phyloP scores from a whole-genome alignment of 805 yeast species.

The Metschnikowia kofuensis region DNA sequence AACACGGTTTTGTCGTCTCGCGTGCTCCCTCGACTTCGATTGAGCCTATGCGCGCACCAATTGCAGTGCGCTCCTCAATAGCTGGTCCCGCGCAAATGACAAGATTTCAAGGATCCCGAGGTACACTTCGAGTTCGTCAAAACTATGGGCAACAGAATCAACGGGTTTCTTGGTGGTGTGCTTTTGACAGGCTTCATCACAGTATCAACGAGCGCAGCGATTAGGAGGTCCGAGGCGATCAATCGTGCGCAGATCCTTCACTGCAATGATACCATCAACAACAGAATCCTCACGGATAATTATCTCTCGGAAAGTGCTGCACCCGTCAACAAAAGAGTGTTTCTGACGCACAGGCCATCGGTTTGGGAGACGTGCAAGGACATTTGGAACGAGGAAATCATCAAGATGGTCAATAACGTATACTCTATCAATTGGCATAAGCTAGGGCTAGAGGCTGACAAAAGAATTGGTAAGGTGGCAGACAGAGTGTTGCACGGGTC shows the following conservation, averaged over 20 bases:
- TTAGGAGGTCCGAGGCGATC: constrained; percentile 45
- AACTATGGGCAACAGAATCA: constrained; percentile 42
- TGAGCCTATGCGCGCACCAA: constrained; percentile 4
- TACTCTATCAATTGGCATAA: constrained; percentile 52
- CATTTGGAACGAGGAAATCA: constrained; percentile 75
- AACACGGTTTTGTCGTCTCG: no score
- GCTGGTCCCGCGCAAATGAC: no score
- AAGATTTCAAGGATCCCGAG: no score
- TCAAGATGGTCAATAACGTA: constrained; percentile 60
- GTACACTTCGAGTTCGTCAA: no score
- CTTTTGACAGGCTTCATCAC: constrained; percentile 61
- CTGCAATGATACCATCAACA: constrained; percentile 49
- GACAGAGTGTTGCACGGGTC: constrained; percentile 22
- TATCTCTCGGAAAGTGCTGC: constrained; percentile 43
- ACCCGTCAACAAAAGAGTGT: constrained; percentile 35
- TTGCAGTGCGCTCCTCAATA: constrained; percentile 3
- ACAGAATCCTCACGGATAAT: constrained; percentile 49
- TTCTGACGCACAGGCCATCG: constrained; percentile 32
- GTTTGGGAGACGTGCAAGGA: constrained; percentile 65
- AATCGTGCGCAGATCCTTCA: constrained; percentile 47
- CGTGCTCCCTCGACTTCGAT: no score
- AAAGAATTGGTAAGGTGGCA: constrained; percentile 27
- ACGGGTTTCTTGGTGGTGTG: constrained; percentile 49
- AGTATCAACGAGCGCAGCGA: constrained; percentile 57
- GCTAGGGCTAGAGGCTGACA: constrained; percentile 34